Percentiles rank a stretch among this genome's conserved stretches.
Evolutionary conservation across 2,329 filamentous ascomycete species (phyloP).

Genomic region (Cercospora zeae-maydis): DNA sequence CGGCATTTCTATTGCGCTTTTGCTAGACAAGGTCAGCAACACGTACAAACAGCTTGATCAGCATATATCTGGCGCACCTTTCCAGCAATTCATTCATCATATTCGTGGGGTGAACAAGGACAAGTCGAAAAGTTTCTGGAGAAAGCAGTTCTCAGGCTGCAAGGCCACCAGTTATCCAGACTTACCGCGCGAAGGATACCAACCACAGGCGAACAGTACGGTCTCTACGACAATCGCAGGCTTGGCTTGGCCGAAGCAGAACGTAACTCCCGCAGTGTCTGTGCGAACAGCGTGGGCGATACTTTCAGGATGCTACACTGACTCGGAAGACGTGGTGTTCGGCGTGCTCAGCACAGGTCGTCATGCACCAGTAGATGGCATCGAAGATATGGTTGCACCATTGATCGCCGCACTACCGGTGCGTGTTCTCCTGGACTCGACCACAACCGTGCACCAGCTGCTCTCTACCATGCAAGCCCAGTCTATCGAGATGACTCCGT

Average conservation of each 20-base stretch:
- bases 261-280: slow-evolving; percentile 7
- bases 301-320: slow-evolving; percentile 6
- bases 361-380: slow-evolving; percentile 25
- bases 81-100: slow-evolving; percentile 6
- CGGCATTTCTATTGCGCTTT: slow-evolving; percentile 38
- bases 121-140: slow-evolving; percentile 29
- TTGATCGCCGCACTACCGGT: slow-evolving; percentile 17
- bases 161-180: slow-evolving; percentile 37
- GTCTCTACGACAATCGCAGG: slow-evolving; percentile 24
- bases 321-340: slow-evolving; percentile 15
- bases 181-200: slow-evolving; percentile 26
- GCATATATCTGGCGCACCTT: not conserved
- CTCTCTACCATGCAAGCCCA: slow-evolving; percentile 11
- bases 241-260: slow-evolving; percentile 16
- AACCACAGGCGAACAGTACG: slow-evolving; percentile 29
- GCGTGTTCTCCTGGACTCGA: not conserved
- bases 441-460: not conserved
- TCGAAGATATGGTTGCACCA: slow-evolving; percentile 17
- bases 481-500: slow-evolving; percentile 16
- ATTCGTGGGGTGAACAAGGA: not conserved
- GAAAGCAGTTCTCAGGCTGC: slow-evolving; percentile 29
- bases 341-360: slow-evolving; percentile 15
- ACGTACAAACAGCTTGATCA: not conserved
- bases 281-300: slow-evolving; percentile 17
- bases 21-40: slow-evolving; percentile 32